Evolutionary conservation across 2,329 filamentous ascomycete genomes (phyloP).

Genomic region (Beauveria scarabaeidicola): DNA sequence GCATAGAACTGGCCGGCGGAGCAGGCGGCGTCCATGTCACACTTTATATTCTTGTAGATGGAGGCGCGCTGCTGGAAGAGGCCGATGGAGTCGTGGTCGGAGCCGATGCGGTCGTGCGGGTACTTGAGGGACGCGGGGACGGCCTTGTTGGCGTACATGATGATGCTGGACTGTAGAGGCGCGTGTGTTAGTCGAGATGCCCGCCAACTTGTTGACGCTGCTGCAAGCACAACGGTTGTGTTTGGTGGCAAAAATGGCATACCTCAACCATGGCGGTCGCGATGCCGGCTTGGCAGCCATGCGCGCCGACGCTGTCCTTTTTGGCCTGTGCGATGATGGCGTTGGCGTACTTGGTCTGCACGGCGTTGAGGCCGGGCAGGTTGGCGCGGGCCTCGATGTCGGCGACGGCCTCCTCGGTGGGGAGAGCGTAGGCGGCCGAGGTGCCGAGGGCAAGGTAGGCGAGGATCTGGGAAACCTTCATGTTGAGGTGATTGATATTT

Average conservation of each 20-base stretch:
- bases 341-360: conserved; percentile 15
- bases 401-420: neutral
- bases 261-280: conserved; percentile 18
- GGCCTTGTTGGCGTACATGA: conserved; percentile 15
- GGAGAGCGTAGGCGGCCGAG: conserved; percentile 9
- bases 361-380: conserved; percentile 15
- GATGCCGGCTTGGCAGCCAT: conserved; percentile 17
- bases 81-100: conserved; percentile 18
- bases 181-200: neutral
- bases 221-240: neutral
- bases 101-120: conserved; percentile 15
- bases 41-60: conserved; percentile 16
- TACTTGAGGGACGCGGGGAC: conserved; percentile 16
- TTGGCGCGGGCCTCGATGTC: conserved; percentile 10
- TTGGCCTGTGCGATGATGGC: conserved; percentile 16
- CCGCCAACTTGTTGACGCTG: too few relatives aligned
- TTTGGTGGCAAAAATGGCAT: neutral
- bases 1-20: conserved; percentile 16
- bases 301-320: conserved; percentile 13
- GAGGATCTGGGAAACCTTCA: conserved; percentile 6
- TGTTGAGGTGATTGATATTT: neutral
- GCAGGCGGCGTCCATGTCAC: conserved; percentile 17
- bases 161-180: conserved; percentile 13
- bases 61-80: conserved; percentile 19
- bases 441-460: conserved; percentile 7